Percentiles rank a stretch among this genome's conserved stretches.
Conservation (phyloP, 73 alveolate genomes). For the Vitrella brassicaformis region DNA sequence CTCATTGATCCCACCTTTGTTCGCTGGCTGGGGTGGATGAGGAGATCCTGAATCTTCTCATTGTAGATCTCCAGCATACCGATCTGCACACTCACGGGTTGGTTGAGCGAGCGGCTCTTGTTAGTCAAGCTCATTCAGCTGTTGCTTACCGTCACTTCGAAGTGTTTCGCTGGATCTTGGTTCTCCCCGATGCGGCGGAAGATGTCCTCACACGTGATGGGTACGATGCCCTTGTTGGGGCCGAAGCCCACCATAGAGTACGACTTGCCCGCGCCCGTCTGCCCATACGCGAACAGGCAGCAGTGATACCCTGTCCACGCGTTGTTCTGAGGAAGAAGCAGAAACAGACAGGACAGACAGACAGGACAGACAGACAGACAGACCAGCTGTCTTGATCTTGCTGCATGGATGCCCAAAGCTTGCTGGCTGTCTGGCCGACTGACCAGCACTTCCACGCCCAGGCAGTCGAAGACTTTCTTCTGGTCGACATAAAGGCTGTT, state of each 20-base stretch:
- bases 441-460: neutral
- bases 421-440: neutral
- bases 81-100: slow-evolving; percentile 42
- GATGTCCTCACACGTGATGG: slow-evolving; percentile 93
- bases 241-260: slow-evolving; percentile 97
- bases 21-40: slow-evolving; percentile 42
- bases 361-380: neutral
- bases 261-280: slow-evolving; percentile 77
- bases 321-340: neutral
- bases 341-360: neutral
- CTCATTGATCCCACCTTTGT: slow-evolving; percentile 42
- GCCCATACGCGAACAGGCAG: slow-evolving; percentile 98
- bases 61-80: slow-evolving; percentile 94
- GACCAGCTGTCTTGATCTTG: neutral
- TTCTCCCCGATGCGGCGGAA: slow-evolving; percentile 63
- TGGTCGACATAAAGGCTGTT: neutral
- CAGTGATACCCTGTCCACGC: slow-evolving; percentile 95
- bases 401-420: neutral
- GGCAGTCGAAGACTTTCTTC: neutral
- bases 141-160: slow-evolving; percentile 12
- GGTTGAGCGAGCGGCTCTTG: neutral
- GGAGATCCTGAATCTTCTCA: slow-evolving; percentile 79
- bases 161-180: slow-evolving; percentile 44
- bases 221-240: slow-evolving; percentile 93
- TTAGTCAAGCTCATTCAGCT: neutral